These are phyloP conservation scores for Hericium coralloides DNA, from an alignment of 768 basidiomycete species.

Conservation along the genomic window DNA sequence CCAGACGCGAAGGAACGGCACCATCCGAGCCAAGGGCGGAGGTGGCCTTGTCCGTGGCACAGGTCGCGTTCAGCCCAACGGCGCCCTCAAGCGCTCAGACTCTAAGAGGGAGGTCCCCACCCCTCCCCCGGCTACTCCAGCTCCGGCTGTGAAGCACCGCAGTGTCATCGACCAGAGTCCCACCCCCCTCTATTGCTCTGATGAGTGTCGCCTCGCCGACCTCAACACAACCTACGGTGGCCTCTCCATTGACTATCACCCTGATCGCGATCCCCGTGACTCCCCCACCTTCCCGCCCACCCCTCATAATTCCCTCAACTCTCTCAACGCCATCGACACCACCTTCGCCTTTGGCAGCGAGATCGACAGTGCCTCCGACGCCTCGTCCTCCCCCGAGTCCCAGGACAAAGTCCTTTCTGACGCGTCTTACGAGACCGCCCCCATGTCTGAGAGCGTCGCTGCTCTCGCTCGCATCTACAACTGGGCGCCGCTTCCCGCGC, in stretches of 20 bases:
- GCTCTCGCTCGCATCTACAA: conserved; percentile 32
- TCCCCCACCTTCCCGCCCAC: conserved; percentile 32
- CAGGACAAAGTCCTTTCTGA: conserved; percentile 8
- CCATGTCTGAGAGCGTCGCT: conserved; percentile 20
- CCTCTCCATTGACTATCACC: conserved; percentile 40
- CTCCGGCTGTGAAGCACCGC: conserved; percentile 38
- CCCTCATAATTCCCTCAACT: conserved; percentile 27
- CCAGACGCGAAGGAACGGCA: conserved; percentile 26
- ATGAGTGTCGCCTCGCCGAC: conserved; percentile 61
- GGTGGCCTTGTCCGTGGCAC: conserved; percentile 60
- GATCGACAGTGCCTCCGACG: conserved; percentile 17
- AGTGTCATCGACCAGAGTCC: conserved; percentile 74
- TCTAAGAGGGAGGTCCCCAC: conserved; percentile 13
- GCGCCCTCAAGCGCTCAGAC: conserved; percentile 37
- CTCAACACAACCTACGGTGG: conserved; percentile 27
- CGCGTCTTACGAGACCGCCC: conserved; percentile 12
- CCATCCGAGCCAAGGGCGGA: conserved; percentile 26
- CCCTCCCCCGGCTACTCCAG: conserved; percentile 13
- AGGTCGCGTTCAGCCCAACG: conserved; percentile 51
- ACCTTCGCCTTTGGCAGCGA: conserved; percentile 28
- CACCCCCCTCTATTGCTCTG: conserved; percentile 79
- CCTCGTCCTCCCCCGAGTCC: conserved; percentile 16
- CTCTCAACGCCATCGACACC: conserved; percentile 28
- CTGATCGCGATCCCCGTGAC: conserved; percentile 28
- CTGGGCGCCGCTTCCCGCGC: conserved; percentile 47